Evolutionary conservation across 108 stramenopile genomes (phyloP), one percentile per base, ranked within the genome.

Genomic region (Nitzschia inconspicua): DNA sequence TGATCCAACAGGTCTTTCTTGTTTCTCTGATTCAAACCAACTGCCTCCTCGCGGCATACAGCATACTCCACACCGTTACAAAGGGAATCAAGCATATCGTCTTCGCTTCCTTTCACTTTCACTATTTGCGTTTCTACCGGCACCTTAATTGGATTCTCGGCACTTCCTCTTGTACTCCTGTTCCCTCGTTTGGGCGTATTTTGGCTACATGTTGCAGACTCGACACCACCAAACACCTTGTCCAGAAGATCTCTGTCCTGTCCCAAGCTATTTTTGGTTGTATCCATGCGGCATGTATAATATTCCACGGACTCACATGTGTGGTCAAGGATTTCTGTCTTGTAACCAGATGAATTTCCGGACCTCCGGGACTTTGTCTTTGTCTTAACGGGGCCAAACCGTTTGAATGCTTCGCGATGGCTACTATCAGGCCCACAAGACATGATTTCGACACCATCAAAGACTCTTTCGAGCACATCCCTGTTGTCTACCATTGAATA

Each of bases 171-270:
- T n/a, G n/a, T n/a, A n/a, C n/a, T n/a, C n/a, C n/a, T n/a, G n/a
- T n/a, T n/a, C n/a, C n/a, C n/a, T n/a, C n/a, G n/a, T n/a, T n/a
- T n/a, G n/a, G n/a, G n/a, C n/a, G n/a, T n/a, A n/a, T n/a, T n/a
- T n/a, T 58, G 19, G 16, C 43, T 24, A 29, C 57, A 58, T 2
- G 57, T 58, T 4, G 40, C 30, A 20, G 35, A 22, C 27, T 58
- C 57, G 19, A 58, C 13, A 27, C 27, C 25, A n/a, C 44, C 57
- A 29, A 58, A 58, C 20, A 58, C 41, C 2, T 24, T 24, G 9
- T 58, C 57, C 23, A 58, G n/a, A 16, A 58, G 11, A 24, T 58
- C 57, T 24, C 57, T 43, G 24, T 58, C 57, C 10, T 28, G 11
- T 3, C 57, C 57, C 3, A 43, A 11, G n/a, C n/a, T n/a, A n/a